Base-by-base conservation (phyloP, 202 grass and related monocot species). In the Miscanthus sacchariflorus region DNA sequence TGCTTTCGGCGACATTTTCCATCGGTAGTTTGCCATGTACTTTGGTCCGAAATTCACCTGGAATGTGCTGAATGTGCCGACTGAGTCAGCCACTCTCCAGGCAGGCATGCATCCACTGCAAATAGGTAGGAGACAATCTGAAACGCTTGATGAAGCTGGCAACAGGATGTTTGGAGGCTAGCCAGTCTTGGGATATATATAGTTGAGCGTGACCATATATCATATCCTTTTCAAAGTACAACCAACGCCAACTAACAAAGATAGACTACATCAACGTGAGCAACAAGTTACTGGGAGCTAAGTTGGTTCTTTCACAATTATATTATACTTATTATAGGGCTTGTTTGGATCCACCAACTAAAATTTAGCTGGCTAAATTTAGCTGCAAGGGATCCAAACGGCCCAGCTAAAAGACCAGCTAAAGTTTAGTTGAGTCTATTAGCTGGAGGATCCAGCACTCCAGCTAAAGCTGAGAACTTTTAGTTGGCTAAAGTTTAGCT, bases 201-300 rank as follows among this genome's bases (percentile, higher is more conserved):
- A 58, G 19, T 36, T 76, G 27, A 54, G 46, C 48, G 33, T 56
- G 48, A 21, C 46, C 27, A 15, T n/a, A 61, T 9, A 61, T 23
- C 27, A 21, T 59, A n/a, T 36, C 49, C 30, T 77, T 59, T 35
- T 19, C 75, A 59, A 77, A 38, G 75, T 33, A 59, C 49, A 39
- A 6, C 39, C 11, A 9, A 61, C 54, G 7, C 25, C 25, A 56
- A 21, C 46, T 3, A 77, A 56, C 52, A 2, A 56, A 35, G 15
- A 56, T 18, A 56, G 72, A 50, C 19, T n/a, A n/a, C 19, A 56
- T 77, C 74, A 77, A 58, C 48, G 28, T 77, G 75, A 77, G 75
- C 75, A 54, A 23, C 49, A 77, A 77, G 18, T 33, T n/a, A 56
- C 48, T 77, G 54, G 5, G 12, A 52, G 45, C 13, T 76, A 17